These are phyloP conservation scores for Colletotrichum chrysophilum DNA, from an alignment of 2,329 filamentous ascomycete species.

Conservation along the genomic window DNA sequence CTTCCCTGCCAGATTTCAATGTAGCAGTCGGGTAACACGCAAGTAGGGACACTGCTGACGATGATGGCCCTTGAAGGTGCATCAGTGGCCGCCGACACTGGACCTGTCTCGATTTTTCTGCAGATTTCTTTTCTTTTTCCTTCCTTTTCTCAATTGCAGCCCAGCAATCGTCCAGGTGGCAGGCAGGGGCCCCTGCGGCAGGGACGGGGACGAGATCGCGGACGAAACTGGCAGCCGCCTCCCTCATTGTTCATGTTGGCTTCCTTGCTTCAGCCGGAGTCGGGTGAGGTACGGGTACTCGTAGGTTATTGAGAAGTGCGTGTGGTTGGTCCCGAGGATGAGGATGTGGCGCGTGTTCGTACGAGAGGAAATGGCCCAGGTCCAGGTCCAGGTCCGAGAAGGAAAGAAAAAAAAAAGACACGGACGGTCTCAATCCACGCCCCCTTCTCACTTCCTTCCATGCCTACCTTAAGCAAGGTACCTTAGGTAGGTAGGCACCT, in stretches of 20 bases:
- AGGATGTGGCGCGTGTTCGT: neutral
- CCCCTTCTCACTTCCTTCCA: neutral
- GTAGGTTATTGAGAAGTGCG: neutral
- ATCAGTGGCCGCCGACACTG: neutral
- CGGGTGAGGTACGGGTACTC: neutral
- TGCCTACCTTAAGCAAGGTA: neutral
- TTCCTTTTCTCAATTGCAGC: neutral
- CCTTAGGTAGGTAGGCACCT: neutral
- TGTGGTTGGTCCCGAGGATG: neutral
- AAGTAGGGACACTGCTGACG: neutral
- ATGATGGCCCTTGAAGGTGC: neutral
- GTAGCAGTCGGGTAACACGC: neutral
- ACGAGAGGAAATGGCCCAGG: neutral
- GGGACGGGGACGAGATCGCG: neutral
- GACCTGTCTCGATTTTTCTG: neutral
- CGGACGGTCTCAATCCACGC: neutral
- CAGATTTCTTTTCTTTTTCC: neutral
- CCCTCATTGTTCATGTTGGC: neutral
- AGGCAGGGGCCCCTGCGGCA: neutral
- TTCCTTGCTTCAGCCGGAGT: neutral
- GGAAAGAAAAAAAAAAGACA: neutral
- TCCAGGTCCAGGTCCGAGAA: neutral
- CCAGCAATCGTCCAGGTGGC: neutral
- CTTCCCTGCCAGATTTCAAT: neutral
- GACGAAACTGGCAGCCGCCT: neutral